Evolutionary conservation across 2,329 filamentous ascomycete genomes (phyloP), one percentile per base, ranked within the genome.

Genomic region (Akanthomyces dipterigenus): DNA sequence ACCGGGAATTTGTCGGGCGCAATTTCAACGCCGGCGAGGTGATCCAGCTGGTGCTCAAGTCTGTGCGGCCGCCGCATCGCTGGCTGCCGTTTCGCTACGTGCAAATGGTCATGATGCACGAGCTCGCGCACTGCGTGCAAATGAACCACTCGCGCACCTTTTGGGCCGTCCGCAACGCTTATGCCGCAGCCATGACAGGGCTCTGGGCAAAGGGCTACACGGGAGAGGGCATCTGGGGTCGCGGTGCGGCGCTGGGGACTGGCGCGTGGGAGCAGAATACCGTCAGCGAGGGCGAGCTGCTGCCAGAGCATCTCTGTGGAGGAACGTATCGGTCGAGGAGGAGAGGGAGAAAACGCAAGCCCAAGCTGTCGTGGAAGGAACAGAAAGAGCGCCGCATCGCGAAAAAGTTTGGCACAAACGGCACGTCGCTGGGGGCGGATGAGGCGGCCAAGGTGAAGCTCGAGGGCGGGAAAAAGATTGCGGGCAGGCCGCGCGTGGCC

Each of bases 31-130:
- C 88, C 8, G 92, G 91, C 38, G 91, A 96, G 71, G 88, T 93
- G 40, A 85, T 96, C 55, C 91, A 96, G 74, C 81, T 96, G 1
- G 91, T 96, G 1, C 81, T 96, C 28, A 88, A 88, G 67, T 85
- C 89, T 0, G 82, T 80, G 0, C 50, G 51, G 11, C 78, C 76
- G 5, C 82, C 81, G 0, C 84, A 84, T 28, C 82, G 77, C 62
- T 96, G 91, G 91, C 78, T 96, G 24, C 89, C 90, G 0, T 92
- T 95, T 70, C 80, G 85, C 64, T 91, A 92, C 69, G 89, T 96
- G 18, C 90, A 95, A 74, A 93, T 95, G 89, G 90, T 96, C 66
- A 96, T 96, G 91, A 93, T 96, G 85, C 91, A 96, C 71, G 90
- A 95, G 77, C 78, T 96, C 34, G 91, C 91, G 3, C 91, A 96